Evolutionary conservation across 1,284 basidiomycete species (phyloP), one percentile per base, ranked within the genome.

Genomic region (Ustilago crameri): DNA sequence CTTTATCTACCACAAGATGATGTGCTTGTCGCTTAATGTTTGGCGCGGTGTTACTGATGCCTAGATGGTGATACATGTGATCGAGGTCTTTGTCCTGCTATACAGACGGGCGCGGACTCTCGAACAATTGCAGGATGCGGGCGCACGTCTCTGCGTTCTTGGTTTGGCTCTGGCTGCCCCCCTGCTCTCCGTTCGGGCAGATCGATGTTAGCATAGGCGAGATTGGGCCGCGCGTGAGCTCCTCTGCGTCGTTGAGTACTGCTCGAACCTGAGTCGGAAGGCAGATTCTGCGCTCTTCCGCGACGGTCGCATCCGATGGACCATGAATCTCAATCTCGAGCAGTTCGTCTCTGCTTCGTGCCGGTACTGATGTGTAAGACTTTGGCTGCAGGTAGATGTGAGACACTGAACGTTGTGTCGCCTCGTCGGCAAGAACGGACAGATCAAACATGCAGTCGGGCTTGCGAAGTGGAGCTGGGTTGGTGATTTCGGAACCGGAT

Each of bases 371-470:
- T 2, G 65, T 50, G 35, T 64, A 58, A 10, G 70, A 48, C 1
- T 48, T 38, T 0, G 70, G 65, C 15, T 73, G 70, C 9, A 73
- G 50, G 10, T 52, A 67, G 34, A 73, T 51, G 26, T 51, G 45
- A 15, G 46, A 34, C 3, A 51, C 43, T 7, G 5, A 40, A 15
- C 40, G 45, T 5, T 30, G 51, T 3, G 34, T 24, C 1, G 38
- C 17, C 5, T 42, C 52, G 27, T 59, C 56, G 14, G 51, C 43
- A 0, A 55, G 49, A n/a, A 30, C 45, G 43, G 49, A 51, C 4
- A 73, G 54, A 46, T 73, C 64, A 22, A 68, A 73, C 17, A 52
- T 26, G 54, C 64, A 64, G 9, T 63, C 70, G 8, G 57, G 56
- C 14, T 51, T 63, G 5, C 51, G 35, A 14, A 37, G 35, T n/a